Base-by-base conservation (phyloP, 1,139 yeast species). In the Geotrichum citri-aurantii region DNA sequence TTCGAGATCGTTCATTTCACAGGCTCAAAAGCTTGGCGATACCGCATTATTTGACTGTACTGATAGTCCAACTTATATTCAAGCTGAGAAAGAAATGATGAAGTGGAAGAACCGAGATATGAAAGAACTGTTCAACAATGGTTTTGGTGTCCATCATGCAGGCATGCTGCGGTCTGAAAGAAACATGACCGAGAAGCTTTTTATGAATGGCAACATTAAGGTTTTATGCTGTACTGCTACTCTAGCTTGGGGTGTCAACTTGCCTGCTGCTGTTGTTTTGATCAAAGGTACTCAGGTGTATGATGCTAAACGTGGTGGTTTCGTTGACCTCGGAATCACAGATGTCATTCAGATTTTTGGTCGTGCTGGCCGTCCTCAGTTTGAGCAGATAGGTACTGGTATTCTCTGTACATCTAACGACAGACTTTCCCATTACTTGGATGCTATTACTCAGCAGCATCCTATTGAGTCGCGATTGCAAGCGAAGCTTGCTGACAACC, bases 301-400 rank as follows among this genome's bases (percentile, higher is more conserved):
- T 70, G 96, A 95, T 71, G 82, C 99, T 0, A 90, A 92, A 69
- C 88, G 87, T 60, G 99, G 99, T 78, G 97, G 98, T 0, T 90
- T 85, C 71, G 84, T 86, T 2, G 99, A 95, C 69, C 78, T 95
- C 58, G 97, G 98, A 1, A 92, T 95, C 23, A 88, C 97, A 0
- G 99, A 95, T 74, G 97, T 95, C 44, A 87, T 95, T 62, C 99
- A 95, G 75, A 95, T 95, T 66, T 93, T 95, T 75, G 99, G 99
- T 66, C 88, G 99, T 77, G 99, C 99, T 48, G 99, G 99, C 75
- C 84, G 99, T 75, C 99, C 99, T 0, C 99, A 95, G 66, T 95
- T 84, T 73, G 97, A 95, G 67, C 83, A 82, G 60, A 86, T 81
- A 69, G 99, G 99, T 77, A 88, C 93, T 1, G 98, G 98, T 76